Base-by-base conservation (phyloP, 768 basidiomycete genomes). In the Lactifluus rugatus region DNA sequence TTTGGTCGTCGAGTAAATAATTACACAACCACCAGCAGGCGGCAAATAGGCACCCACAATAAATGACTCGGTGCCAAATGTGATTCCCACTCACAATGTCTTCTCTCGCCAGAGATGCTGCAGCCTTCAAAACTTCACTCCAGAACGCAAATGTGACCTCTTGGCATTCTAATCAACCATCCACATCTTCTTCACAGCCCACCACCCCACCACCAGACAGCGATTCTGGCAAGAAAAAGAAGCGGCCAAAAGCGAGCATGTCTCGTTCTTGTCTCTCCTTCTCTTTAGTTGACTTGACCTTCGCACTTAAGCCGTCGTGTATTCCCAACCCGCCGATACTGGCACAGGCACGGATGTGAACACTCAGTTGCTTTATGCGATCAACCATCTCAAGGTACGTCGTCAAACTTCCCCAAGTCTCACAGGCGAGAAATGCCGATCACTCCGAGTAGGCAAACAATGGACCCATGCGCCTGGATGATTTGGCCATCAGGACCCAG, bases 281-380 rank as follows among this genome's bases (percentile, higher is more conserved):
- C 46, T 48, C 36, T 49, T 42, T 53, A 60, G 56, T 60, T 56
- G 60, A 66, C 63, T 60, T 56, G 60, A 66, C 63, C 59, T 62
- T 62, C 51, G 51, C 42, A 46, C 47, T 51, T 36, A 52, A 88
- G 88, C 81, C 72, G 74, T 89, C 63, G 87, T 89, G 16, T 90
- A 84, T 69, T 89, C 91, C 13, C 91, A 93, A 69, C 89, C 92
- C 16, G 84, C 85, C n/a, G 84, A 92, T 67, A 89, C 86, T 1
- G 87, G 87, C 5, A 81, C 83, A 16, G 89, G 89, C 10, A 78
- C 73, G 52, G 89, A 94, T 74, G 76, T 88, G 58, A 90, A 90
- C 65, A 94, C 92, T 0, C 90, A 93, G 70, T 77, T 94, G 31
- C 83, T 92, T 2, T 91, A 90, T 67, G 87, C 87, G 6, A 83